Conservation (phyloP, 768 basidiomycete genomes). For the Leucosporidium creatinivorum region DNA sequence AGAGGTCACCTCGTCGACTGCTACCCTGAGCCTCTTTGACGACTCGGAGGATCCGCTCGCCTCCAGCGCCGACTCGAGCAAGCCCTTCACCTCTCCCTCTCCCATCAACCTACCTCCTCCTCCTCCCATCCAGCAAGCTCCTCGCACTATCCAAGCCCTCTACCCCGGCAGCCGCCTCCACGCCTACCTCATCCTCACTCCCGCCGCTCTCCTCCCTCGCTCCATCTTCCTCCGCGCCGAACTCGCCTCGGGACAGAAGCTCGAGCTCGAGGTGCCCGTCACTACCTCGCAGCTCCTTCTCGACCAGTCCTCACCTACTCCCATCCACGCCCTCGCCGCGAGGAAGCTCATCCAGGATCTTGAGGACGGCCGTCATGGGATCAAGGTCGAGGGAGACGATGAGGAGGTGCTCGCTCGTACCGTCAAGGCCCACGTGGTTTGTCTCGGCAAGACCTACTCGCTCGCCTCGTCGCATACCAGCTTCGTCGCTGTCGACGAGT, state of each 20-base stretch:
- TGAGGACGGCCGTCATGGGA: constrained; percentile 38
- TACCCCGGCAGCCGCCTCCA: constrained; percentile 8
- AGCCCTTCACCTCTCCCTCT: background rate
- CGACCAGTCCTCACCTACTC: background rate
- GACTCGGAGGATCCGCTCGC: background rate
- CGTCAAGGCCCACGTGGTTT: constrained; percentile 49
- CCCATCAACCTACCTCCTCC: constrained; percentile 22
- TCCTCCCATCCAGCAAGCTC: constrained; percentile 23
- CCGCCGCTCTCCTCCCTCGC: constrained; percentile 1
- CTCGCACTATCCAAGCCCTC: background rate
- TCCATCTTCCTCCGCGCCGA: constrained; percentile 27
- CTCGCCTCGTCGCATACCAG: constrained; percentile 53
- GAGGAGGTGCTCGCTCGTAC: constrained; percentile 41
- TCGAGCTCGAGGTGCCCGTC: constrained; percentile 31
- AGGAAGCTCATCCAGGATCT: constrained; percentile 54
- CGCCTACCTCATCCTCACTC: constrained; percentile 11
- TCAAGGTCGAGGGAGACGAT: constrained; percentile 41
- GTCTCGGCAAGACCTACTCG: constrained; percentile 51
- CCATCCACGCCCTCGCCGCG: constrained; percentile 54
- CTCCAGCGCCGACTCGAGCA: background rate
- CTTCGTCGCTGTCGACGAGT: constrained; percentile 52
- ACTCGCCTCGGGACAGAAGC: constrained; percentile 23
- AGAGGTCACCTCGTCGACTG: background rate
- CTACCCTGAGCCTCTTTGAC: constrained; percentile 6
- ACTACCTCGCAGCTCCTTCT: background rate